phyloP scores from a whole-genome alignment of 495 filamentous ascomycete species.

The Aspergillus biplanus region DNA sequence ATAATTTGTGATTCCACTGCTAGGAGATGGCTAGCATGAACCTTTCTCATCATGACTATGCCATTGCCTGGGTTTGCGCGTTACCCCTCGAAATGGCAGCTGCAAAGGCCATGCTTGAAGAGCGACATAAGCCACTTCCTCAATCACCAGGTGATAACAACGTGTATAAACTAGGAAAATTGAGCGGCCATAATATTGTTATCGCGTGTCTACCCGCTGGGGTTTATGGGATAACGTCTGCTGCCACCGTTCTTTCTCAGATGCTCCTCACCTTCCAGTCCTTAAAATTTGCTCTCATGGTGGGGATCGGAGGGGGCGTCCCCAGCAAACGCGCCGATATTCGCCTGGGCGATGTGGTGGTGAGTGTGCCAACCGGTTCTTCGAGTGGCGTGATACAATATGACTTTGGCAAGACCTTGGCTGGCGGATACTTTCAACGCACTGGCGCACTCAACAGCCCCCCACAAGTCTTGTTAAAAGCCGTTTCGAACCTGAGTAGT shows the following conservation, averaged over 20 bases:
- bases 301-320: slow-evolving; percentile 42
- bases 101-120: slow-evolving; percentile 34
- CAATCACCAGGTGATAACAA: slow-evolving; percentile 27
- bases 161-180: slow-evolving; percentile 36
- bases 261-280: slow-evolving; percentile 29
- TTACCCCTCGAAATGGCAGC: slow-evolving; percentile 36
- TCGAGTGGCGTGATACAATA: slow-evolving; percentile 40
- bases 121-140: slow-evolving; percentile 28
- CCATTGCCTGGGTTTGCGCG: slow-evolving; percentile 41
- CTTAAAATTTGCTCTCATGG: slow-evolving; percentile 34
- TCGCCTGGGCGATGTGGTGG: slow-evolving; percentile 41
- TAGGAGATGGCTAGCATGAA: not conserved
- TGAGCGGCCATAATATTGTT: slow-evolving; percentile 38
- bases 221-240: slow-evolving; percentile 32
- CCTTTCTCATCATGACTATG: slow-evolving; percentile 26
- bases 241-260: slow-evolving; percentile 29
- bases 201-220: slow-evolving; percentile 35
- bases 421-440: slow-evolving; percentile 32
- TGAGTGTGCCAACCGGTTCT: slow-evolving; percentile 30
- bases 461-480: slow-evolving; percentile 31
- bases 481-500: not conserved
- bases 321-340: slow-evolving; percentile 32
- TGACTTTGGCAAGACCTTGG: slow-evolving; percentile 41
- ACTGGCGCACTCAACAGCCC: slow-evolving; percentile 43
- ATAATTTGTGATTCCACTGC: not conserved